Evolutionary conservation across 1,284 basidiomycete species (phyloP), one percentile per base, ranked within the genome.

Genomic region (Moniliella sp.): DNA sequence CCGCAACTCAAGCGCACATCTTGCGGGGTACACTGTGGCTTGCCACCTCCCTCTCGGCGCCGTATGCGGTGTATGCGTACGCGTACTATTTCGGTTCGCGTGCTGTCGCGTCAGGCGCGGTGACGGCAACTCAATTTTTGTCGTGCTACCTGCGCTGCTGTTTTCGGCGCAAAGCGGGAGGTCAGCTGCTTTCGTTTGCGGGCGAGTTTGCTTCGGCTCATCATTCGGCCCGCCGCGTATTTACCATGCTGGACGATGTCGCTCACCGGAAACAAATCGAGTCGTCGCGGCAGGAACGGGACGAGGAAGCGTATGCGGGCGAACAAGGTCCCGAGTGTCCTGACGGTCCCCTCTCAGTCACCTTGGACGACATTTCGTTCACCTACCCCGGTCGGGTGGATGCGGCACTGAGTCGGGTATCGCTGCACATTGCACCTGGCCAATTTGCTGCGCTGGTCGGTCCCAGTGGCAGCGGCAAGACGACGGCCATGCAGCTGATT

Each of bases 361-460:
- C 18, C 18, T 11, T 18, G 7, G 7, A 7, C 47, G 69, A 74
- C 39, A 69, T 91, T n/a, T 78, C 86, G 62, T 93, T 93, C 71
- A 71, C 82, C 16, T 94, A 94, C 63, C 88, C 88, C 1, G 82
- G 83, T 2, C 72, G 88, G 35, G 78, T 81, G 15, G 71, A 71
- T 8, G 31, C 36, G 10, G 54, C 53, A 11, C 30, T 57, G 9
- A 25, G 43, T 5, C 48, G 49, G 5, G 23, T 57, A 15, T 70
- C 34, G 10, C 34, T 57, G 15, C 46, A 56, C 11, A 39, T 53
- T 13, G 35, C 78, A 47, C 80, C 86, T 2, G 86, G 88, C 12
- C 82, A 78, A 17, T 91, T 79, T 38, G 72, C 82, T 36, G 86
- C 86, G 3, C 68, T 94, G 9, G 84, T 91, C 29, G 88, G 88